Evolutionary conservation across 148 eudicot genomes (phyloP).

Genomic region (Vaccinium vitisidaea): DNA sequence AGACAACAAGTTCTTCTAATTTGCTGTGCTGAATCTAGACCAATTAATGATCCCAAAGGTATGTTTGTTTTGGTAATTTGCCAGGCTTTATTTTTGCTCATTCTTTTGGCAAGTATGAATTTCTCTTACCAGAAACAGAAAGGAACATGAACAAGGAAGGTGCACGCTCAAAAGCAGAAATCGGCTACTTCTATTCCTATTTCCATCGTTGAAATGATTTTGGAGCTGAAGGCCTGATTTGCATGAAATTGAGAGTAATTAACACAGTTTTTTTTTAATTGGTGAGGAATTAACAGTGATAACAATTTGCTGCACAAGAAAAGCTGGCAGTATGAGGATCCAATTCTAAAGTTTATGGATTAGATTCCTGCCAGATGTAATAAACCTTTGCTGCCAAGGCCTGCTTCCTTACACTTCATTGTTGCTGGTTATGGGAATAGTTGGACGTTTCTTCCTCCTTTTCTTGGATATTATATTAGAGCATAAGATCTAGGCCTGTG

Average conservation of each 20-base stretch:
- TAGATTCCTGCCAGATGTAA: not conserved
- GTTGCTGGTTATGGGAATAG: not conserved
- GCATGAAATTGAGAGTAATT: not conserved
- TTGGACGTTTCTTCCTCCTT: not conserved
- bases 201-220: not conserved
- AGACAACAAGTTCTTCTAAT: slow-evolving; percentile 77
- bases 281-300: not conserved
- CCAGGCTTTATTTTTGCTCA: slow-evolving; percentile 5
- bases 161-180: not conserved
- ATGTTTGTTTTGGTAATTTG: slow-evolving; percentile 13
- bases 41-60: slow-evolving; percentile 89
- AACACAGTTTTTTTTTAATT: no score
- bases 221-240: not conserved
- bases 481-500: no score
- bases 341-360: not conserved
- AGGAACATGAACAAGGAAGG: not conserved
- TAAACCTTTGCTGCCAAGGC: not conserved
- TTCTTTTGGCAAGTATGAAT: not conserved
- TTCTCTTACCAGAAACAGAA: not conserved
- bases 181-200: not conserved
- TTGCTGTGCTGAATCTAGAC: slow-evolving; percentile 79
- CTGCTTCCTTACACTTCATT: not conserved
- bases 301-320: not conserved
- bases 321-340: not conserved
- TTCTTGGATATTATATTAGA: not conserved